phyloP scores from a whole-genome alignment of 2,329 filamentous ascomycete genomes.

The Beauveria sp. region DNA sequence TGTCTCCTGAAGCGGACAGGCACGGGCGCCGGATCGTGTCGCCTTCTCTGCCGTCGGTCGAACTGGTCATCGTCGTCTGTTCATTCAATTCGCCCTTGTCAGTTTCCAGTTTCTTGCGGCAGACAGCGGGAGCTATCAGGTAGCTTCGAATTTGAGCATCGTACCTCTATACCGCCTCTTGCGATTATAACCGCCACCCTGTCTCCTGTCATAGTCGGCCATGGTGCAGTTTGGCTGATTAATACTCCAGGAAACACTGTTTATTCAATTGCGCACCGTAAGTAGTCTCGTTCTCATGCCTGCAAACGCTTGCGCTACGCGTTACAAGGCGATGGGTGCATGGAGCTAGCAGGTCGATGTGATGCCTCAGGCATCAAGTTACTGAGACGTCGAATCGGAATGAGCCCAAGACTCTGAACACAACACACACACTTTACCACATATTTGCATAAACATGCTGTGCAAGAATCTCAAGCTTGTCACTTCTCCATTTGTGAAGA shows the following conservation, averaged over 20 bases:
- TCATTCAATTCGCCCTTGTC: background rate
- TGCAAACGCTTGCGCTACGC: constrained; percentile 10
- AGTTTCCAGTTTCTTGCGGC: background rate
- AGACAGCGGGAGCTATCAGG: constrained; percentile 8
- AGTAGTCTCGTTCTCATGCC: background rate
- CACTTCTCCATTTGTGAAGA: background rate
- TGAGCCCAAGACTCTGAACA: background rate
- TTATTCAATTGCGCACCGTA: constrained; percentile 17
- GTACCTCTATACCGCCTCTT: constrained; percentile 77
- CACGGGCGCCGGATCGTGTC: constrained; percentile 63
- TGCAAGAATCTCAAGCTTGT: too few relatives aligned
- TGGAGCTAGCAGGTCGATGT: background rate
- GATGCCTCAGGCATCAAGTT: constrained; percentile 15
- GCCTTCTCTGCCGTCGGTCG: constrained; percentile 66
- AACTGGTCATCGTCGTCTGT: constrained; percentile 57
- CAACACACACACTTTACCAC: too few relatives aligned
- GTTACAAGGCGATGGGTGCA: background rate
- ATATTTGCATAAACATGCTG: background rate
- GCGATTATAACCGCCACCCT: constrained; percentile 50
- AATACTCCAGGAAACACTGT: background rate
- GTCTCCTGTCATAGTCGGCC: constrained; percentile 53
- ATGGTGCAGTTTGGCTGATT: constrained; percentile 23
- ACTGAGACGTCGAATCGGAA: background rate
- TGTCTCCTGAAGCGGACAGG: constrained; percentile 69
- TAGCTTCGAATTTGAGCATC: constrained; percentile 17